Evolutionary conservation across 2,329 filamentous ascomycete genomes (phyloP).

Genomic region (Trichoderma atrobrunneum): DNA sequence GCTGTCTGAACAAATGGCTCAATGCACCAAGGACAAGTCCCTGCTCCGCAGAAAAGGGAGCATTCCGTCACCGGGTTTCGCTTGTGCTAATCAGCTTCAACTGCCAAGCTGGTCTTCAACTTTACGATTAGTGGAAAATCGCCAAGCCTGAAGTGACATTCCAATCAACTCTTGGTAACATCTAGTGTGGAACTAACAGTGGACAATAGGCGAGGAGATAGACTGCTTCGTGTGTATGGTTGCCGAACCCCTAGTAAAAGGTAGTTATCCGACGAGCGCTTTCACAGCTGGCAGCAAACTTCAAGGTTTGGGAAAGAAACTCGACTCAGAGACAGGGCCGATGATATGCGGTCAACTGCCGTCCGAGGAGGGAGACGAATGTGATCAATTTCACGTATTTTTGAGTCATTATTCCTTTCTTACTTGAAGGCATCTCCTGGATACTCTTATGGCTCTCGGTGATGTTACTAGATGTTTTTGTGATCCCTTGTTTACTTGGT

Average conservation of each 20-base stretch:
- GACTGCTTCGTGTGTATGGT: neutral
- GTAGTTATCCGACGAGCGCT: neutral
- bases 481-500: neutral
- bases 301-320: neutral
- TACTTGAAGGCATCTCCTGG: neutral
- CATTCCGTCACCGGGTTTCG: neutral
- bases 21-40: neutral
- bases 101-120: neutral
- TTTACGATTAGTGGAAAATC: neutral
- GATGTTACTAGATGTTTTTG: neutral
- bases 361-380: neutral
- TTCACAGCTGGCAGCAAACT: neutral
- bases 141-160: constrained; percentile 1
- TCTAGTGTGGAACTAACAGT: neutral
- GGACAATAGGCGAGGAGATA: neutral
- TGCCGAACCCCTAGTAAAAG: neutral
- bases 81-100: constrained; percentile 2
- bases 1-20: neutral
- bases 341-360: too few species aligned
- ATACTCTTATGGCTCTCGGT: neutral
- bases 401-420: neutral
- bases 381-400: neutral
- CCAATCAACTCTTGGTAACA: neutral
- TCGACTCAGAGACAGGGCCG: neutral
- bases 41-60: neutral